phyloP scores from a whole-genome alignment of 257 asterid species.

The Petunia secreta region DNA sequence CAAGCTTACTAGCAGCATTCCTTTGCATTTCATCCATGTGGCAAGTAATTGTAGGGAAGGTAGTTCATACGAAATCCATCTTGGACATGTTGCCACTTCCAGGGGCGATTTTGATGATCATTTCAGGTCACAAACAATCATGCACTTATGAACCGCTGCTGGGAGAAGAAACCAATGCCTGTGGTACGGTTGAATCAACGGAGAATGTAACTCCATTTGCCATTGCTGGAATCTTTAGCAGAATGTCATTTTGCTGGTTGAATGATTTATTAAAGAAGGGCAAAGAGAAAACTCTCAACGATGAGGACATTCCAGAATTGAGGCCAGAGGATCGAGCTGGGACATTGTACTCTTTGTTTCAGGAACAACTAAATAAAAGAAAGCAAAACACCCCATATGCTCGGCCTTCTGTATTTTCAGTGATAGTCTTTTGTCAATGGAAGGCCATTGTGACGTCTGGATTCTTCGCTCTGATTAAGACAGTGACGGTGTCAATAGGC shows the following conservation, averaged over 20 bases:
- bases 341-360: slow-evolving; percentile 33
- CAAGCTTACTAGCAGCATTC: slow-evolving; percentile 28
- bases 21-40: slow-evolving; percentile 31
- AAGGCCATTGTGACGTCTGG: slow-evolving; percentile 41
- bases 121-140: slow-evolving; percentile 6
- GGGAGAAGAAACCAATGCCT: slow-evolving; percentile 26
- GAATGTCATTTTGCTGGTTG: slow-evolving; percentile 42
- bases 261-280: slow-evolving; percentile 41
- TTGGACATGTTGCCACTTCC: slow-evolving; percentile 29
- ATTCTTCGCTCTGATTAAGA: slow-evolving; percentile 37
- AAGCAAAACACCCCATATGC: not conserved
- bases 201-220: slow-evolving; percentile 36
- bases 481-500: slow-evolving; percentile 35
- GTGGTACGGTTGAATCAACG: not conserved
- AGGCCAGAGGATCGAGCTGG: slow-evolving; percentile 36
- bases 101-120: slow-evolving; percentile 27
- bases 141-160: slow-evolving; percentile 20
- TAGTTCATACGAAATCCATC: slow-evolving; percentile 2
- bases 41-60: slow-evolving; percentile 15
- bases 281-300: slow-evolving; percentile 31
- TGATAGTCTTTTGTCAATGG: slow-evolving; percentile 36
- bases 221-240: slow-evolving; percentile 35
- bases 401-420: slow-evolving; percentile 24
- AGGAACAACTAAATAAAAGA: slow-evolving; percentile 29
- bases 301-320: slow-evolving; percentile 38